Conservation (phyloP, 1,284 basidiomycete species). For the Pterula multifida region DNA sequence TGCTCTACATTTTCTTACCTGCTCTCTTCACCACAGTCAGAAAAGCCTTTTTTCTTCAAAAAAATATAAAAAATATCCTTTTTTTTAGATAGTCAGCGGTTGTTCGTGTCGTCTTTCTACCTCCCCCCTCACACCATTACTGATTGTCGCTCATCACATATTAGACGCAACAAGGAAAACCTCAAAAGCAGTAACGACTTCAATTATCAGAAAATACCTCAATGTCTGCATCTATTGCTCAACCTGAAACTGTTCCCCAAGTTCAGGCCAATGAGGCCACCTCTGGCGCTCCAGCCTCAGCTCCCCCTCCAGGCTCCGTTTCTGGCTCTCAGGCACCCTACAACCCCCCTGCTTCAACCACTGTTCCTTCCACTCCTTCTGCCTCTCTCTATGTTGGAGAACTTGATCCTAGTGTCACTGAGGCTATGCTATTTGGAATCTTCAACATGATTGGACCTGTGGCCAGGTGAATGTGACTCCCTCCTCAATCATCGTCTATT, state of each 20-base stretch:
- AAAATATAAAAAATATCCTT: constrained; percentile 49
- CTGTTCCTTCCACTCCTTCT: constrained; percentile 58
- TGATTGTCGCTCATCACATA: constrained; percentile 4
- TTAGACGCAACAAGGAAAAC: constrained; percentile 47
- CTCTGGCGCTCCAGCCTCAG: constrained; percentile 17
- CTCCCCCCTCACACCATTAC: background rate
- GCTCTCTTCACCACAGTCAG: constrained; percentile 21
- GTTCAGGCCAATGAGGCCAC: constrained; percentile 16
- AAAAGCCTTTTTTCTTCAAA: constrained; percentile 27
- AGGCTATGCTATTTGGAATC: constrained; percentile 99
- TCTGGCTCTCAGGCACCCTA: constrained; percentile 42
- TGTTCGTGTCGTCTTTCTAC: constrained; percentile 11
- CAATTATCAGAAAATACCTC: constrained; percentile 35
- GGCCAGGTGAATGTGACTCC: constrained; percentile 53
- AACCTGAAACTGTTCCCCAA: constrained; percentile 25
- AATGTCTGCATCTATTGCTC: constrained; percentile 42
- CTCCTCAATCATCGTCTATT: constrained; percentile 6
- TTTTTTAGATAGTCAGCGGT: constrained; percentile 49
- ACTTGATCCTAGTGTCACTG: constrained; percentile 94
- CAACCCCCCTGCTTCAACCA: constrained; percentile 39
- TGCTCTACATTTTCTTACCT: constrained; percentile 10
- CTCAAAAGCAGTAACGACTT: constrained; percentile 79
- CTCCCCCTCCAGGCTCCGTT: constrained; percentile 27
- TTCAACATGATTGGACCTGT: constrained; percentile 99
- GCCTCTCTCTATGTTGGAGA: constrained; percentile 99